Evolutionary conservation across 108 stramenopile genomes (phyloP).

Genomic region (Epithemia pelagica): DNA sequence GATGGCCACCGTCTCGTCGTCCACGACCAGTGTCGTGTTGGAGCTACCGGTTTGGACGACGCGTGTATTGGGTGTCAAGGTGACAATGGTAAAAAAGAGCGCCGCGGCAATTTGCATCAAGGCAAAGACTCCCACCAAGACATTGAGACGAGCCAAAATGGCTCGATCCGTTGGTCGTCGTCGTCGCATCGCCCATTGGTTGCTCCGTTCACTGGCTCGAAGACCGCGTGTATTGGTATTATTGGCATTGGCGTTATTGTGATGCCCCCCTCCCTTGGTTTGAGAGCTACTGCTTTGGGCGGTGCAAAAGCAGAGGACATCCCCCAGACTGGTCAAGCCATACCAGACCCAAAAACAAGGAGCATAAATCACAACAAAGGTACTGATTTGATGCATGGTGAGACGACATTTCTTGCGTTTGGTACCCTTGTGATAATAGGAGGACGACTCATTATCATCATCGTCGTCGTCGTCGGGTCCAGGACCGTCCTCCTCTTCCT

Average conservation of each 20-base stretch:
- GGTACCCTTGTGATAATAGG: neutral
- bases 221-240: too few species aligned
- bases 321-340: neutral
- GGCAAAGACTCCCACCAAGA: slow-evolving; percentile 47
- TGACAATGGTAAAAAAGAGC: slow-evolving; percentile 25
- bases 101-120: slow-evolving; percentile 37
- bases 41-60: neutral
- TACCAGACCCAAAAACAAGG: slow-evolving; percentile 18
- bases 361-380: slow-evolving; percentile 8
- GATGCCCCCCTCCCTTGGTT: neutral
- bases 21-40: neutral
- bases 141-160: slow-evolving; percentile 55
- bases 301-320: neutral
- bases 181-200: neutral
- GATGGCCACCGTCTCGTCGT: neutral
- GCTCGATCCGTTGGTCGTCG: slow-evolving; percentile 51
- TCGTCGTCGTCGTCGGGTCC: neutral
- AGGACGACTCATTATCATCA: neutral
- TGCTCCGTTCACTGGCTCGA: too few species aligned
- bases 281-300: neutral
- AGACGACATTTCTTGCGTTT: neutral
- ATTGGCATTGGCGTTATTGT: neutral
- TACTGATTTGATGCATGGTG: neutral
- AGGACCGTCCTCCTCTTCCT: neutral
- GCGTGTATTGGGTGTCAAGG: slow-evolving; percentile 4